These are phyloP conservation scores for Populus simonii DNA, from an alignment of 345 rosid species.

Conservation along the genomic window DNA sequence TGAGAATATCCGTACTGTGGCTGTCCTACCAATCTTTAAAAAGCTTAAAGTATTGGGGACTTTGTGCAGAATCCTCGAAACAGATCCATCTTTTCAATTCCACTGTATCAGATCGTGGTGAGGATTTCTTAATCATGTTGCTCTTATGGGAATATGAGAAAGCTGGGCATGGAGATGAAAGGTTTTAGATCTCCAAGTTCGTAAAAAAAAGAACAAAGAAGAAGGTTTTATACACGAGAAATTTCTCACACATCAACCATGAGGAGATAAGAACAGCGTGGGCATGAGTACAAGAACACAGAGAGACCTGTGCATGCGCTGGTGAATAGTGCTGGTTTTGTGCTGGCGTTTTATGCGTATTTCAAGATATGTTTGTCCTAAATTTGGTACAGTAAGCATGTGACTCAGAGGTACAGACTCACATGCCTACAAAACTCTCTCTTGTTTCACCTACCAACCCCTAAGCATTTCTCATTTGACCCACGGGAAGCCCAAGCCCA, in stretches of 20 bases:
- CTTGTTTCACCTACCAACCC: no score
- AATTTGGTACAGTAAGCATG: constrained; percentile 15
- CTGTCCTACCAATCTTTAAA: constrained; percentile 10
- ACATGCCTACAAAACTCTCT: neutral
- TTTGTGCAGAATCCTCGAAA: constrained; percentile 9
- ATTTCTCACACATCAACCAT: no score
- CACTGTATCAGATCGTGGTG: neutral
- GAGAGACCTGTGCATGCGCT: neutral
- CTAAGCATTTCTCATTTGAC: neutral
- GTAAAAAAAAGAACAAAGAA: no score
- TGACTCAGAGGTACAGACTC: constrained; percentile 12
- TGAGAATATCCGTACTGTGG: constrained; percentile 12
- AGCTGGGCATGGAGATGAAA: constrained; percentile 1
- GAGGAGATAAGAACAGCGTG: no score
- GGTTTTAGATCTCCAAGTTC: no score
- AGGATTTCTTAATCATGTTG: constrained; percentile 19
- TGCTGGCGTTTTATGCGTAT: neutral
- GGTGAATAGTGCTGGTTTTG: neutral
- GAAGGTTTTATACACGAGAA: no score
- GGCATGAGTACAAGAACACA: no score
- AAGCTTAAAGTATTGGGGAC: constrained; percentile 5
- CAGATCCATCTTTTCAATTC: neutral
- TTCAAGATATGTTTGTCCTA: neutral
- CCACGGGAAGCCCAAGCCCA: neutral
- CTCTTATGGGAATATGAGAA: constrained; percentile 23